Evolutionary conservation across 2,329 filamentous ascomycete genomes (phyloP), one percentile per base, ranked within the genome.

Genomic region (Colletotrichum theobromicola): DNA sequence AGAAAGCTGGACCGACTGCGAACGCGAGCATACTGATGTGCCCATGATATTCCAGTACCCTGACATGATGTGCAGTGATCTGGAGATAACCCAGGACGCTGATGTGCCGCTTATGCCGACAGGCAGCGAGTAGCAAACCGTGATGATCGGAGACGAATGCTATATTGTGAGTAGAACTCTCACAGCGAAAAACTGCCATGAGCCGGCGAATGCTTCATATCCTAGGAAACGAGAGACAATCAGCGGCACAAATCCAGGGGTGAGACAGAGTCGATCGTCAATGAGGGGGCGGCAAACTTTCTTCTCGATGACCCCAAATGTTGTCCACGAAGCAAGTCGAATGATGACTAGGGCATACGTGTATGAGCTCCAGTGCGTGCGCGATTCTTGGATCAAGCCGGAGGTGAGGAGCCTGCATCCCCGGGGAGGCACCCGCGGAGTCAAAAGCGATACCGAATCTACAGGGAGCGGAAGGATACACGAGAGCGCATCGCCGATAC

Each of bases 301-400:
- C 42, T 46, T 46, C 2, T 46, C 42, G 42, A 46, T 46, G n/a
- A 46, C 18, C 2, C 42, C 42, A 21, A 46, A 46, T 13, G 42
- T 0, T 46, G n/a, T 10, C n/a, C n/a, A 12, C 0, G 5, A 46
- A 21, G 42, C 42, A 2, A 46, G n/a, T 0, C 42, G 18, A 46
- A 12, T 10, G 7, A 21, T 13, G 3, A 21, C 42, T 0, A 46
- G n/a, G n/a, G 42, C 42, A 10, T 46, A 46, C 0, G 42, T 46
- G n/a, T 46, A 46, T 10, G n/a, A n/a, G 5, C 42, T 46, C 42
- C 42, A 46, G n/a, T 21, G 42, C 18, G 42, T 46, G 18, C 18
- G 42, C 42, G 42, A 21, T 6, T n/a, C 42, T 46, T 46, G 42
- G 42, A n/a, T 46, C n/a, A 46, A 21, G 42, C 42, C 42, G 12